Evolutionary conservation across 2,329 filamentous ascomycete species (phyloP), one percentile per base, ranked within the genome.

Genomic region (Mycosphaerella sp.): DNA sequence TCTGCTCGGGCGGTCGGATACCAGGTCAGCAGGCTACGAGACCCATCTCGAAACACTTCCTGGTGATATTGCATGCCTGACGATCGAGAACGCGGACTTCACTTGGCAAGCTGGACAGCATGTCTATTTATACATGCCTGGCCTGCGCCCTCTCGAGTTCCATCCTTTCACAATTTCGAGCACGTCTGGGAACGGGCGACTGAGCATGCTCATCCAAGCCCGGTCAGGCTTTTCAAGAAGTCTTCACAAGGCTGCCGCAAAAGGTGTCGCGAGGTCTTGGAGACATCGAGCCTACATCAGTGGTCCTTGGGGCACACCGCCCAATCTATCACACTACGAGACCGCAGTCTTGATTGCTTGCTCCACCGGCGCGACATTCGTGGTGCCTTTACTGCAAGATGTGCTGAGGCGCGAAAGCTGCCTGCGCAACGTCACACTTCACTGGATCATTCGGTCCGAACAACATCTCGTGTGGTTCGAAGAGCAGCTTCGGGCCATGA

Each of bases 51-150:
- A 66, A 27, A 68, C 79, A 13, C 66, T 84, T 1, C 70, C 79
- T 1, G 75, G 77, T 41, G 71, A 77, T 42, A 73, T 79, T 25
- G 82, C 80, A 3, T 74, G 75, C 7, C 71, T 85, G 53, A 78
- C 75, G 1, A 75, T 85, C 40, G 61, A 69, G 1, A 73, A 79
- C 17, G 78, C 78, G 1, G 74, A 76, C 2, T 73, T 84, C 44
- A 68, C 62, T 14, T 86, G 82, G 82, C 72, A 66, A 25, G 73
- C 82, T 2, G 82, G 82, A 1, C 81, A 85, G 54, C 81, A 85
- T 62, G 73, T 80, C 0, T 82, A 83, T 58, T 67, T 85, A 2
- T 77, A 78, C 4, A 54, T 82, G 73, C 59, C 81, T 78, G 59
- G 72, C 71, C 0, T 34, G 72, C 74, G 14, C 14, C 80, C 79